A percentile compares a stretch with the other conserved stretches of the same genome.
Evolutionary conservation across 345 rosid species (phyloP).

Genomic region (Clarkia xantiana): DNA sequence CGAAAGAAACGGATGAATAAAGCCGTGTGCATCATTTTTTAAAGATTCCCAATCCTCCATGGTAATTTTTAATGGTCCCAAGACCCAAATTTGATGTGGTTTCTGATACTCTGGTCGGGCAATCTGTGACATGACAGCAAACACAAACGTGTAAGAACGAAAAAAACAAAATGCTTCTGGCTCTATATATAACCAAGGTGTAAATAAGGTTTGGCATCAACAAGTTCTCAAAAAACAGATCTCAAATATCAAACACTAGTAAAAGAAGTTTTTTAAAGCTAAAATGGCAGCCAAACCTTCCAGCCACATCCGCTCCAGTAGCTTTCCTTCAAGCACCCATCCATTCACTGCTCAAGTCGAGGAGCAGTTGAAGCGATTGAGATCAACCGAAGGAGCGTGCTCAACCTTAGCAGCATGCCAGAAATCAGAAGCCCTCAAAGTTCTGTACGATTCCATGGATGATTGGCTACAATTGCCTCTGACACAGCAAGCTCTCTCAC

Average conservation of each 20-base stretch:
- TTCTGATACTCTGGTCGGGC: neutral
- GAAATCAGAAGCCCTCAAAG: conserved; percentile 8
- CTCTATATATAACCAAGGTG: neutral
- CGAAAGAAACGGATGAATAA: too few species aligned
- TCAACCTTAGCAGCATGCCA: conserved; percentile 4
- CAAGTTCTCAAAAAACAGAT: neutral
- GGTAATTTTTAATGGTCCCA: too few species aligned
- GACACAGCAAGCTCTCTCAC: conserved; percentile 4
- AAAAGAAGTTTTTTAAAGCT: neutral
- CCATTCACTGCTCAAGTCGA: neutral
- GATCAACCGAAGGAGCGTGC: neutral
- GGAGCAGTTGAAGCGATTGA: conserved; percentile 8
- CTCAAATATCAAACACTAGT: too few species aligned
- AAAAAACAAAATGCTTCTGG: neutral
- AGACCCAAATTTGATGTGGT: too few species aligned
- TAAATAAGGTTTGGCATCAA: neutral
- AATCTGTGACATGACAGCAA: conserved; percentile 2
- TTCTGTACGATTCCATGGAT: conserved; percentile 7
- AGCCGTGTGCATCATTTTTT: too few species aligned
- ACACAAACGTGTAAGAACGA: neutral
- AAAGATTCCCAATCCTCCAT: too few species aligned
- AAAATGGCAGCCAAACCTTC: neutral
- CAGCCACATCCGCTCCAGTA: conserved; percentile 5
- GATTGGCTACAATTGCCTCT: conserved; percentile 13
- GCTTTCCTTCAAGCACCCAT: conserved; percentile 8